Evolutionary conservation across 1,139 yeast genomes (phyloP), one percentile per base, ranked within the genome.

Genomic region (Geotrichum macrosporum): DNA sequence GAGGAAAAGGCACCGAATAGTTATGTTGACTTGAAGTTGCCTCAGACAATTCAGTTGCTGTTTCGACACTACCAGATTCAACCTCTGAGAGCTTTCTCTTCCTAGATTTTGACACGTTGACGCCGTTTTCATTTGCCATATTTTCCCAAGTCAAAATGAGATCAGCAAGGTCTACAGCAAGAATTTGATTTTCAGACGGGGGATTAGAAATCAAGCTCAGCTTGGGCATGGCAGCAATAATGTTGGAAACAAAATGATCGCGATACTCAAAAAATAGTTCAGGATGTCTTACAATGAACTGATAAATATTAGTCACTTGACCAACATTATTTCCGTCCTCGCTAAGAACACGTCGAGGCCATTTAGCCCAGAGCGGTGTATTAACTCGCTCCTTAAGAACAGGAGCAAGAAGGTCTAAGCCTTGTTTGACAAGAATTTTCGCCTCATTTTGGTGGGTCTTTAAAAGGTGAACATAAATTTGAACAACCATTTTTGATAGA

Each of bases 141-240:
- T 55, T 73, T 65, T 89, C 97, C 99, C 99, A 94, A 45, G 77
- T 76, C 54, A 88, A 70, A 46, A 94, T 80, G 52, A 89, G 66
- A 52, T 87, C 95, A 0, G 96, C 94, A 50, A 92, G 67, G 56
- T 92, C 97, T 50, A 92, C 84, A 0, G 97, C 96, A 50, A 89
- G 69, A 0, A 78, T 74, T 62, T 87, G 96, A 57, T 84, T 85
- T 55, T 89, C 97, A 10, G 80, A 64, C 0, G 92, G 84, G 2
- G 94, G 81, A 57, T 83, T 86, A 5, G 92, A 80, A 60, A 84
- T 72, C 46, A 86, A 81, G 1, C 95, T 86, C 48, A 92, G 71
- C 61, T 89, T 88, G 20, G 95, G 95, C 89, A 94, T 84, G 1
- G 96, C 95, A n/a, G 94, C 79, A 44, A 92, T 85, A 46, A 92